Conservation (phyloP, 495 filamentous ascomycete species). For the Bathelium albidoporum region DNA sequence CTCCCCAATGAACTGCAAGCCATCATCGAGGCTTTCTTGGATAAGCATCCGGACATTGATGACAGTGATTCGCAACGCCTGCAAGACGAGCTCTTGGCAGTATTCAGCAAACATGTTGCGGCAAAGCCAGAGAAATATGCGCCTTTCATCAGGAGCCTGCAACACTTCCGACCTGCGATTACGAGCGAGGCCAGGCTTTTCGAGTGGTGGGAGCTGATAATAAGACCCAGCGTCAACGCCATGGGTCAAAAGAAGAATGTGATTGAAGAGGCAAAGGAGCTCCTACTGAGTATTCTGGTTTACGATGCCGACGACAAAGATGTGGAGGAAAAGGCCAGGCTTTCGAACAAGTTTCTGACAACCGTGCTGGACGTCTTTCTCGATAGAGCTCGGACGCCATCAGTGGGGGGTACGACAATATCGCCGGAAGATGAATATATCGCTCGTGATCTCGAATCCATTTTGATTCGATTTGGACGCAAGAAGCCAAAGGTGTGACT, state of each 20-base stretch:
- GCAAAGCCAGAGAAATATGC: constrained; percentile 44
- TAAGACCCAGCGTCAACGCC: constrained; percentile 47
- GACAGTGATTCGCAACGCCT: constrained; percentile 50
- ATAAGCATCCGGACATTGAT: constrained; percentile 46
- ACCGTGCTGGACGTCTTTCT: constrained; percentile 52
- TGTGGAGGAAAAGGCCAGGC: constrained; percentile 31
- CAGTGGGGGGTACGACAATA: constrained; percentile 31
- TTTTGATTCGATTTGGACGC: constrained; percentile 51
- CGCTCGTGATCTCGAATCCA: constrained; percentile 39
- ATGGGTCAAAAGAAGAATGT: constrained; percentile 48
- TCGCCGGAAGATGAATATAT: constrained; percentile 38
- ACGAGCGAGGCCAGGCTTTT: constrained; percentile 41
- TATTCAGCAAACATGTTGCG: constrained; percentile 48
- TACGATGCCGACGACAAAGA: constrained; percentile 47
- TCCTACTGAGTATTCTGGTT: constrained; percentile 47
- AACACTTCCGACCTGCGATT: constrained; percentile 48
- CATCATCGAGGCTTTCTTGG: constrained; percentile 51
- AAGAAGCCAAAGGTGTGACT: constrained; percentile 52
- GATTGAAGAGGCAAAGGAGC: constrained; percentile 45
- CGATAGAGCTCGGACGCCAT: constrained; percentile 36
- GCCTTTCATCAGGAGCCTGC: constrained; percentile 51
- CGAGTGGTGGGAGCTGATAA: constrained; percentile 58
- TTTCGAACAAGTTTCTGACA: constrained; percentile 38
- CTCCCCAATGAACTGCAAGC: constrained; percentile 51
- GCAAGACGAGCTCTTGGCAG: constrained; percentile 53